Evolutionary conservation across 2,329 filamentous ascomycete species (phyloP), one percentile per base, ranked within the genome.

Genomic region (Pseudopithomyces maydicus): DNA sequence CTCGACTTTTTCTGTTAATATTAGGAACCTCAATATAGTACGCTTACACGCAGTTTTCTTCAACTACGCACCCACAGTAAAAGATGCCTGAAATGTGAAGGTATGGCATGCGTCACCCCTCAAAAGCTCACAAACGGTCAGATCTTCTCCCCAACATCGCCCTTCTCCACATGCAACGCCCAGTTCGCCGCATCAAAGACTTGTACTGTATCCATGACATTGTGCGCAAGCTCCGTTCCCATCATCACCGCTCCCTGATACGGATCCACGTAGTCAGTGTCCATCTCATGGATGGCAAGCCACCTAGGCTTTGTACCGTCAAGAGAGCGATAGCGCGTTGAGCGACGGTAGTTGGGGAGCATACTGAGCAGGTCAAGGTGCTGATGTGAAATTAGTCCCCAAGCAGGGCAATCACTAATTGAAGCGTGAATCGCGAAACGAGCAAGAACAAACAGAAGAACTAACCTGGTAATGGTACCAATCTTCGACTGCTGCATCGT

Each of bases 301-400:
- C 38, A 61, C 7, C 48, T 41, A 17, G 52, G 52, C 26, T 51
- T 56, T 19, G 55, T 55, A 3, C 49, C 53, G 44, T 61, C 52
- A 1, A 44, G 39, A 11, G 56, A 50, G 22, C 49, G 47, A 33
- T 61, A 64, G 2, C 59, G 52, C 23, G 55, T 64, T 2, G 55
- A 61, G 32, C 62, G 57, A 11, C 55, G 56, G 43, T 64, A 62
- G 12, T 48, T 56, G 2, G 49, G 33, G 19, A 58, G 46, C 52
- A 54, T 60, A 35, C 43, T 52, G n/a, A 62, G 50, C 59, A 64
- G 60, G 43, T 62, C 59, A 15, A 60, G 53, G 46, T 64, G 62
- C 55, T 62, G 48, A 35, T 43, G 12, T 14, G 15, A 14, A 15
- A 45, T 23, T 45, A 17, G 20, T 20, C 20, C 6, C 7, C 42